A percentile compares a stretch with the other conserved stretches of the same genome.
Conservation (phyloP, 1,139 yeast species). For the Nakaseomyces nivariensis region DNA sequence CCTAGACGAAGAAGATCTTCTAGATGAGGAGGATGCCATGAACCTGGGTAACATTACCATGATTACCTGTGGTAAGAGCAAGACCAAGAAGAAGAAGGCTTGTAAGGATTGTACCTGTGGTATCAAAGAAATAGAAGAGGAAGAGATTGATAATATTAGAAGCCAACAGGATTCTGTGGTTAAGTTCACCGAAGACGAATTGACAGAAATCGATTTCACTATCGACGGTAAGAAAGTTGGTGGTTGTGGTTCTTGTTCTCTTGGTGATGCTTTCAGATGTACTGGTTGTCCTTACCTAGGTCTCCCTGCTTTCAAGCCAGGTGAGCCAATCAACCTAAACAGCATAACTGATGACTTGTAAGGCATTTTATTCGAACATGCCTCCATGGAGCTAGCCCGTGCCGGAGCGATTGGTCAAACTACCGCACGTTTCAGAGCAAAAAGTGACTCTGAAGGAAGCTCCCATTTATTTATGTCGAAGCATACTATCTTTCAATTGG, state of each 20-base stretch:
- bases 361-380: background rate
- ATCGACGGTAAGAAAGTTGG: slow-evolving; percentile 85
- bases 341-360: slow-evolving; percentile 35
- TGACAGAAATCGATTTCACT: slow-evolving; percentile 82
- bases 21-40: slow-evolving; percentile 31
- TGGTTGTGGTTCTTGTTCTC: slow-evolving; percentile 93
- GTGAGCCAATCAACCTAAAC: slow-evolving; percentile 47
- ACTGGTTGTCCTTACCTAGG: slow-evolving; percentile 97
- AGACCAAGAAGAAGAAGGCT: slow-evolving; percentile 61
- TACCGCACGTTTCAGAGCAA: background rate
- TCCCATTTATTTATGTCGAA: background rate
- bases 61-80: slow-evolving; percentile 33
- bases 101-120: slow-evolving; percentile 99
- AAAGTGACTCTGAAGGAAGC: background rate
- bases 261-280: slow-evolving; percentile 97
- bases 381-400: background rate
- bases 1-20: slow-evolving; percentile 40
- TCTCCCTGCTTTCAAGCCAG: slow-evolving; percentile 95
- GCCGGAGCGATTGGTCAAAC: background rate
- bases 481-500: background rate
- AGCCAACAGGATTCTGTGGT: slow-evolving; percentile 34
- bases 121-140: slow-evolving; percentile 70
- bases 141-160: slow-evolving; percentile 41
- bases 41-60: slow-evolving; percentile 27
- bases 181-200: slow-evolving; percentile 18